Evolutionary conservation across 2,329 filamentous ascomycete genomes (phyloP).

Genomic region (Pyrenochaeta sp.): DNA sequence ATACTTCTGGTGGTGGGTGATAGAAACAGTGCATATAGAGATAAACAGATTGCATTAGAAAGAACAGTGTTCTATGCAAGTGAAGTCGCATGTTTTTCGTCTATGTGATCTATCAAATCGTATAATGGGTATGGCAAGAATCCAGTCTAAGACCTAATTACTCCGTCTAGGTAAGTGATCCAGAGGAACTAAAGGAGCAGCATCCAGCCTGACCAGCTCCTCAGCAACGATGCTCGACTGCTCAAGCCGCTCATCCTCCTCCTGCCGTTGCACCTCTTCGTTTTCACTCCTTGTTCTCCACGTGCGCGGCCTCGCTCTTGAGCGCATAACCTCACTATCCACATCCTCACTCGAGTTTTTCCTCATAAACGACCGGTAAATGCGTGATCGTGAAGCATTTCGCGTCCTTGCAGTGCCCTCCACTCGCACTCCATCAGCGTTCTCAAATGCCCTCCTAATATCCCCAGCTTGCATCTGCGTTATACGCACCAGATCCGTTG

Average conservation of each 20-base stretch:
- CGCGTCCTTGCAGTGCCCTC: neutral
- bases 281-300: conserved; percentile 23
- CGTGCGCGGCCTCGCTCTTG: conserved; percentile 18
- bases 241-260: conserved; percentile 17
- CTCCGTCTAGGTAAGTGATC: neutral
- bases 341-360: conserved; percentile 2
- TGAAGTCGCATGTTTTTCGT: neutral
- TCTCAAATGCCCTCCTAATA: conserved; percentile 32
- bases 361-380: conserved; percentile 22
- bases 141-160: neutral
- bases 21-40: conserved; percentile 12
- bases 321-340: conserved; percentile 11
- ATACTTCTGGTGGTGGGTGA: conserved; percentile 13
- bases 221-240: conserved; percentile 12
- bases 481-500: conserved; percentile 10
- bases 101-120: no score
- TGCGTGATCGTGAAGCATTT: conserved; percentile 2
- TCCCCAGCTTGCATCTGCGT: conserved; percentile 19
- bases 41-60: conserved; percentile 16
- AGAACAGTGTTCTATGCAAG: conserved; percentile 1
- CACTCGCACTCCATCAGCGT: neutral
- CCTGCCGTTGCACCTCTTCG: conserved; percentile 13
- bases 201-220: conserved; percentile 8
- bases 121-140: neutral
- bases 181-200: neutral